Evolutionary conservation across 1,139 yeast genomes (phyloP).

Genomic region (Arxiozyma slooffiae): DNA sequence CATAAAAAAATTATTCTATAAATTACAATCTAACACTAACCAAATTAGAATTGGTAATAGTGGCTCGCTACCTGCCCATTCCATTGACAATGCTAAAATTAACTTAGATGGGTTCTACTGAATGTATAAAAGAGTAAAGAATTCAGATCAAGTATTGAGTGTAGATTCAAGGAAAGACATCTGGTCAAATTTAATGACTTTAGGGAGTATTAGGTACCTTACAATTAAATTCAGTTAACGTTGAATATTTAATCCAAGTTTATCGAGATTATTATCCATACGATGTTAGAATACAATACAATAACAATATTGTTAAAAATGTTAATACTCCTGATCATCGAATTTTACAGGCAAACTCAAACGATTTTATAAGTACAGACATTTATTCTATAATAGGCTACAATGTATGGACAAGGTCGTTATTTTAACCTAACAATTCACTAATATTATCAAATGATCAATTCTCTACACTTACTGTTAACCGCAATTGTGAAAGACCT

Average conservation of each 20-base stretch:
- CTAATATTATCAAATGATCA: constrained; percentile 29
- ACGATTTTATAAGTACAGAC: constrained; percentile 9
- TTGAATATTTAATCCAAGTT: constrained; percentile 27
- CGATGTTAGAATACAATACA: background rate
- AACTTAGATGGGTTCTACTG: background rate
- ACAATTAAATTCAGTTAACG: constrained; percentile 24
- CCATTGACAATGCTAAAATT: constrained; percentile 2
- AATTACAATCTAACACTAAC: constrained; percentile 4
- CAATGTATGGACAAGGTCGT: constrained; percentile 34
- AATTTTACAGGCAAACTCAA: background rate
- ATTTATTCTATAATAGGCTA: constrained; percentile 23
- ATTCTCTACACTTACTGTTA: constrained; percentile 20
- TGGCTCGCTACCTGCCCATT: background rate
- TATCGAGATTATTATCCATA: constrained; percentile 26
- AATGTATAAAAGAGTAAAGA: background rate
- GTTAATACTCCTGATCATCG: background rate
- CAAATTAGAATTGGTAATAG: background rate
- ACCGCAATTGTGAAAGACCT: constrained; percentile 30
- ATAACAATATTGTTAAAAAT: background rate
- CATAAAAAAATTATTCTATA: constrained; percentile 24
- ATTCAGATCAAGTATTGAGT: constrained; percentile 9
- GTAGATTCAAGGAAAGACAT: constrained; percentile 22
- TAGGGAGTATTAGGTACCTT: constrained; percentile 29
- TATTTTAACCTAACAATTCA: constrained; percentile 26
- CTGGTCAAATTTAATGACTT: constrained; percentile 26